Percentiles rank a stretch among this genome's conserved stretches.
phyloP scores from a whole-genome alignment of 2,329 filamentous ascomycete species.

The Daldinia sp. region DNA sequence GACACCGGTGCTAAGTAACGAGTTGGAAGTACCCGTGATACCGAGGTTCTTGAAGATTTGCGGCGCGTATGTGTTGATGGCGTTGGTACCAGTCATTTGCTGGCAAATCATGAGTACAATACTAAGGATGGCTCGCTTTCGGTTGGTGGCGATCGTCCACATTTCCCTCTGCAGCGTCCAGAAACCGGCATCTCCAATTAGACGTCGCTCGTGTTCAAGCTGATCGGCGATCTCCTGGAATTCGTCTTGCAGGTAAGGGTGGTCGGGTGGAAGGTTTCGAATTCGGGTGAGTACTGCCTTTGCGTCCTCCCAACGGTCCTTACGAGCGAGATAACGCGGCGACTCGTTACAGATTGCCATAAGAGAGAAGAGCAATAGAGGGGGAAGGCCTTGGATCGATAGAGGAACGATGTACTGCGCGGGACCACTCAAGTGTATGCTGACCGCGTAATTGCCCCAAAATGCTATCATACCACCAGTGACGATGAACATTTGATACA shows the following conservation, averaged over 20 bases:
- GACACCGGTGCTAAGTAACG: constrained; percentile 68
- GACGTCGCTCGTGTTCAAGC: constrained; percentile 67
- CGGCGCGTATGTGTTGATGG: constrained; percentile 48
- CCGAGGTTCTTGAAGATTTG: constrained; percentile 48
- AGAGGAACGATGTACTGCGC: constrained; percentile 65
- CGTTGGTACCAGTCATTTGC: constrained; percentile 70
- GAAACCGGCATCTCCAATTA: constrained; percentile 61
- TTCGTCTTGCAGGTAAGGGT: constrained; percentile 66
- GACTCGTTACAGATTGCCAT: constrained; percentile 72
- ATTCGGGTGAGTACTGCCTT: constrained; percentile 62
- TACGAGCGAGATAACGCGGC: constrained; percentile 69
- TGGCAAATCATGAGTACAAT: constrained; percentile 71
- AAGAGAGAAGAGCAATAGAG: constrained; percentile 63
- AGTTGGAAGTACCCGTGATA: constrained; percentile 56
- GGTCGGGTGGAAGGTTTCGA: constrained; percentile 60
- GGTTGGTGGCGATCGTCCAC: constrained; percentile 66
- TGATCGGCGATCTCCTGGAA: constrained; percentile 68
- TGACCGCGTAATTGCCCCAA: constrained; percentile 61
- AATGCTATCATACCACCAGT: constrained; percentile 54
- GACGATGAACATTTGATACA: constrained; percentile 58
- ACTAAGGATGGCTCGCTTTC: constrained; percentile 70
- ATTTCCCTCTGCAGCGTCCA: constrained; percentile 71
- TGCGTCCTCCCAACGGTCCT: constrained; percentile 71
- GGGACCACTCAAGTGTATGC: constrained; percentile 47
- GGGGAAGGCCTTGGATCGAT: constrained; percentile 69